Evolutionary conservation across 306 rosid genomes (phyloP), one percentile per base, ranked within the genome.

Genomic region (Bauhinia variegata): DNA sequence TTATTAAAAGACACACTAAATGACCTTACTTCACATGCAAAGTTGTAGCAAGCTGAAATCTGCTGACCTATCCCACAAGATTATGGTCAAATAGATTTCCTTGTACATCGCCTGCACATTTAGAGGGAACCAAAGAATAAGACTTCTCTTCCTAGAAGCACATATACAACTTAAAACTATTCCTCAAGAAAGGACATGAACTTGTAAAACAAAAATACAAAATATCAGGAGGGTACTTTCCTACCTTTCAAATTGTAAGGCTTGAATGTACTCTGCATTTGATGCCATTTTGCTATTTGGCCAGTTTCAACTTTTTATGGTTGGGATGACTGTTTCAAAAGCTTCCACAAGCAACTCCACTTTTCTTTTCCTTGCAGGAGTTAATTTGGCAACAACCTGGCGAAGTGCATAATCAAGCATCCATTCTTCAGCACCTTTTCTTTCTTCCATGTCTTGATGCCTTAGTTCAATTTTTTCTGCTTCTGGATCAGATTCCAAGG

Each of bases 371-470:
- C 97, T 81, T 7, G 84, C 96, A 0, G 99, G 99, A 60, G 88
- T 95, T 57, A 95, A 81, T 58, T 81, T 79, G 58, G 95, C 73
- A 51, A 90, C 97, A 30, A 85, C 99, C 52, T 82, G 89, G 79
- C 84, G 80, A 75, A 95, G 85, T 38, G 99, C 99, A 62, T 83
- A 72, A 75, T 95, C 99, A 64, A 95, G 96, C 99, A 90, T 88
- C 97, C 97, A 95, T 75, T 95, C 99, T 82, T 86, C 96, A 4
- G 95, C 73, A 15, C 86, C 88, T 79, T 79, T 90, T 75, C 87
- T 86, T 57, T 74, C 95, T 28, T 67, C 95, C 74, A 67, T 65
- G 68, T 64, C 86, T 69, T 75, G 90, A 65, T 79, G 96, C 90
- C 83, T 90, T 65, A 95, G 56, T 44, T 63, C 33, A 70, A 88